These are phyloP conservation scores for Fusarium nodosum DNA, from an alignment of 2,329 filamentous ascomycete species.

Conservation along the genomic window DNA sequence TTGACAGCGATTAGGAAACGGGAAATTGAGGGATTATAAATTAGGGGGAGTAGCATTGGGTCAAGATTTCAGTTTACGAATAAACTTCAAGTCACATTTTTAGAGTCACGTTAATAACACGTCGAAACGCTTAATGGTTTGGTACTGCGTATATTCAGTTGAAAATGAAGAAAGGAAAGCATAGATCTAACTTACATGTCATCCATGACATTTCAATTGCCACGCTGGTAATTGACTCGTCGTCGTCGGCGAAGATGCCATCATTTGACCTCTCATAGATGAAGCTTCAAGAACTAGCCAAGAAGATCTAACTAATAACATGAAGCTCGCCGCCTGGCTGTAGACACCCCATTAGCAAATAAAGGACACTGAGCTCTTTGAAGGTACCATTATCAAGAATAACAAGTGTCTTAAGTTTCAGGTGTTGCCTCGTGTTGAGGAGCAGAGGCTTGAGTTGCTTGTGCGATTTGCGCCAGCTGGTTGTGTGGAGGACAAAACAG, in stretches of 20 bases:
- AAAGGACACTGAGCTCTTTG: neutral
- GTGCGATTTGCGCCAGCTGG: neutral
- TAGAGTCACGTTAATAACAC: neutral
- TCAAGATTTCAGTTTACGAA: constrained; percentile 2
- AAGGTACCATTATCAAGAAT: neutral
- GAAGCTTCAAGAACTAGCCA: neutral
- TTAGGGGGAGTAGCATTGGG: neutral
- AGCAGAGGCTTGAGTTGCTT: neutral
- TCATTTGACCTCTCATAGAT: neutral
- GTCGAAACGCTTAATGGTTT: neutral
- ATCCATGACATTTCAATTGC: no score
- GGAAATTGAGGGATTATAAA: neutral
- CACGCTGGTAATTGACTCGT: neutral
- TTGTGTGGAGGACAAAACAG: constrained; percentile 18
- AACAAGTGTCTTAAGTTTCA: constrained; percentile 33
- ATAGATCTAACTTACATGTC: no score
- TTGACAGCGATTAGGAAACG: constrained; percentile 4
- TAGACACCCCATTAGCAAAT: constrained; percentile 23
- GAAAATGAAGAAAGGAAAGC: neutral
- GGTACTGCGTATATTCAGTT: neutral
- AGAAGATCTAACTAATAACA: neutral
- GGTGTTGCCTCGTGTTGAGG: constrained; percentile 7
- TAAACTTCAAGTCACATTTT: constrained; percentile 14
- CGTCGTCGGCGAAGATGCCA: neutral
- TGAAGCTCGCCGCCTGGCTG: constrained; percentile 29